Percentiles rank a stretch among this genome's conserved stretches.
These are phyloP conservation scores for Xylaria sp. DNA, from an alignment of 2,329 filamentous ascomycete genomes.

Conservation along the genomic window DNA sequence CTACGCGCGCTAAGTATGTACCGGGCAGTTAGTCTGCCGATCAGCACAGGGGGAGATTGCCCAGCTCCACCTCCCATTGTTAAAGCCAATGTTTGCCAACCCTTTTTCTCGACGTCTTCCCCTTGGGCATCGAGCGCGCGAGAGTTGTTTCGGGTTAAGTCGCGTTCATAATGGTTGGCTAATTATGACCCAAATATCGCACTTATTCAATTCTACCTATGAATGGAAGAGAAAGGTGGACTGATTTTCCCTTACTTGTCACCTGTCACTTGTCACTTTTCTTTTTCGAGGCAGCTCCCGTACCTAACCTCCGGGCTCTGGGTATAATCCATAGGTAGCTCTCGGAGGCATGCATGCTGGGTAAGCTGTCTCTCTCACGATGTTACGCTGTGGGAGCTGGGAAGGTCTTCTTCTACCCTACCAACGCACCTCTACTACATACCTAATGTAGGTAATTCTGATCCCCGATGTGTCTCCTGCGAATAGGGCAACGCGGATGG, in stretches of 20 bases:
- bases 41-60: neutral
- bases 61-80: too few relatives aligned
- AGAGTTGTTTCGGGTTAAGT: neutral
- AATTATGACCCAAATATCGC: neutral
- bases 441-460: neutral
- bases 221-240: neutral
- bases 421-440: neutral
- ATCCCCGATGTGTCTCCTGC: neutral
- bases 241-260: neutral
- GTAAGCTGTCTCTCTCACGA: too few relatives aligned
- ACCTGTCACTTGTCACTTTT: neutral
- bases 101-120: too few relatives aligned
- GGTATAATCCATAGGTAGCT: too few relatives aligned
- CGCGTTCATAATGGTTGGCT: neutral
- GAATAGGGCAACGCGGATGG: neutral
- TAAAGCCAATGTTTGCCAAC: too few relatives aligned
- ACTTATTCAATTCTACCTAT: too few relatives aligned
- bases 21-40: neutral
- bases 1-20: neutral
- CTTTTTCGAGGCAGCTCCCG: neutral
- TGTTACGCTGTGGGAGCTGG: too few relatives aligned
- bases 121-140: too few relatives aligned
- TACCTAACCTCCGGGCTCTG: neutral
- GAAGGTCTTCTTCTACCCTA: too few relatives aligned
- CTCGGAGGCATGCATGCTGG: too few relatives aligned